Percentiles rank a stretch among this genome's conserved stretches.
Conservation (phyloP, 1,284 basidiomycete species). For the Leucoagaricus sp. region DNA sequence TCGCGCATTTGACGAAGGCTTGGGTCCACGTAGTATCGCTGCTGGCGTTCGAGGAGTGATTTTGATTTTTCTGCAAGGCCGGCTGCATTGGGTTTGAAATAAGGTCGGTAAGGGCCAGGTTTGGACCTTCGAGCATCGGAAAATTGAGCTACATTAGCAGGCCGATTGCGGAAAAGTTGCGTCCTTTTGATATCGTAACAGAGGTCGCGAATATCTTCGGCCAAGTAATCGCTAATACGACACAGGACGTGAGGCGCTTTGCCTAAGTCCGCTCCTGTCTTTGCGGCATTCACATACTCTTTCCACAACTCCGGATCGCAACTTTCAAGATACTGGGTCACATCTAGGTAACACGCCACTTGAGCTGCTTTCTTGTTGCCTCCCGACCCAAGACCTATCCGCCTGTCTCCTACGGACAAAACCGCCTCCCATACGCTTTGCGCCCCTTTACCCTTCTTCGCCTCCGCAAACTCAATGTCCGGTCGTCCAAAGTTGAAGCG, state of each 20-base stretch:
- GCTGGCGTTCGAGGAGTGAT: slow-evolving; percentile 53
- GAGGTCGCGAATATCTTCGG: slow-evolving; percentile 75
- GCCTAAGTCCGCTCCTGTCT: slow-evolving; percentile 68
- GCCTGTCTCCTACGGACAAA: slow-evolving; percentile 79
- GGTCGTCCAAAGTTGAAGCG: slow-evolving; percentile 82
- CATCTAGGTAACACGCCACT: slow-evolving; percentile 83
- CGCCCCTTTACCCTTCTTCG: slow-evolving; percentile 22
- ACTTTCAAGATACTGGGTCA: slow-evolving; percentile 82
- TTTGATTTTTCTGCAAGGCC: slow-evolving; percentile 55
- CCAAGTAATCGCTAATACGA: slow-evolving; percentile 67
- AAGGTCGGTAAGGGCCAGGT: neutral
- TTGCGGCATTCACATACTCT: slow-evolving; percentile 61
- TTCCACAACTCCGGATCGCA: slow-evolving; percentile 85
- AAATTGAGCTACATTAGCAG: slow-evolving; percentile 26
- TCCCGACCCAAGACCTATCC: slow-evolving; percentile 79
- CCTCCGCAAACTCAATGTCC: slow-evolving; percentile 62
- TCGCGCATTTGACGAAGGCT: slow-evolving; percentile 67
- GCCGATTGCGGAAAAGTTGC: slow-evolving; percentile 42
- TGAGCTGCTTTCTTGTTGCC: slow-evolving; percentile 77
- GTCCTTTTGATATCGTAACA: slow-evolving; percentile 65
- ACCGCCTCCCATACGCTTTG: slow-evolving; percentile 74
- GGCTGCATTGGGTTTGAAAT: slow-evolving; percentile 1
- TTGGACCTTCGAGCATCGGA: slow-evolving; percentile 13
- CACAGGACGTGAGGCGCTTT: slow-evolving; percentile 76
- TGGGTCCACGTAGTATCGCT: slow-evolving; percentile 68